phyloP scores from a whole-genome alignment of 139 green algal species.

The Pedinophyceae sp. region DNA sequence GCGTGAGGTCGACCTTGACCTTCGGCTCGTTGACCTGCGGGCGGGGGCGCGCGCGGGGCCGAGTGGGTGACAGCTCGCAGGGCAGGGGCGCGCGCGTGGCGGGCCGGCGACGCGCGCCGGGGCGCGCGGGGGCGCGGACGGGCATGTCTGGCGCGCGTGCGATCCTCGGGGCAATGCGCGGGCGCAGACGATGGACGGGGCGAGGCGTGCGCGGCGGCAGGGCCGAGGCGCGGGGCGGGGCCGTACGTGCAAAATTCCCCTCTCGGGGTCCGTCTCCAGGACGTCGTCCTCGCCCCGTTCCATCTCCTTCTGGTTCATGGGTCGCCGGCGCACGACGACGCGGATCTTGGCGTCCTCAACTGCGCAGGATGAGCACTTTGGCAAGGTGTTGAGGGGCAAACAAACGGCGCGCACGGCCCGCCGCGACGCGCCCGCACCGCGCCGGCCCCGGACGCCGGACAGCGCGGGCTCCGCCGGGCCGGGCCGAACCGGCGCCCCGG shows the following conservation, averaged over 20 bases:
- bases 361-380: too few species aligned
- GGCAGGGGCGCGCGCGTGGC: too few species aligned
- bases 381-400: background rate
- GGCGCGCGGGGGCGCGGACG: background rate
- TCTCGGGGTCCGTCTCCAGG: too few species aligned
- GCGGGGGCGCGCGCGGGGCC: too few species aligned
- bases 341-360: conserved; percentile 63
- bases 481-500: background rate
- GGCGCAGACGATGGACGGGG: too few species aligned
- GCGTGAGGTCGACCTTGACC: conserved; percentile 75
- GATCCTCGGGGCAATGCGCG: too few species aligned
- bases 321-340: conserved; percentile 86
- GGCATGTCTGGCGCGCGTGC: background rate
- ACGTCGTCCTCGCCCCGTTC: conserved; percentile 73
- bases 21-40: conserved; percentile 78
- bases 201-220: too few species aligned
- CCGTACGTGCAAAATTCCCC: too few species aligned
- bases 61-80: too few species aligned
- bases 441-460: background rate
- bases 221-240: too few species aligned
- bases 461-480: background rate
- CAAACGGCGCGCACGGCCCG: background rate
- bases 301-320: conserved; percentile 76
- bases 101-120: too few species aligned
- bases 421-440: background rate